phyloP scores from a whole-genome alignment of 2,329 filamentous ascomycete species.

The Beauveria caledonica region DNA sequence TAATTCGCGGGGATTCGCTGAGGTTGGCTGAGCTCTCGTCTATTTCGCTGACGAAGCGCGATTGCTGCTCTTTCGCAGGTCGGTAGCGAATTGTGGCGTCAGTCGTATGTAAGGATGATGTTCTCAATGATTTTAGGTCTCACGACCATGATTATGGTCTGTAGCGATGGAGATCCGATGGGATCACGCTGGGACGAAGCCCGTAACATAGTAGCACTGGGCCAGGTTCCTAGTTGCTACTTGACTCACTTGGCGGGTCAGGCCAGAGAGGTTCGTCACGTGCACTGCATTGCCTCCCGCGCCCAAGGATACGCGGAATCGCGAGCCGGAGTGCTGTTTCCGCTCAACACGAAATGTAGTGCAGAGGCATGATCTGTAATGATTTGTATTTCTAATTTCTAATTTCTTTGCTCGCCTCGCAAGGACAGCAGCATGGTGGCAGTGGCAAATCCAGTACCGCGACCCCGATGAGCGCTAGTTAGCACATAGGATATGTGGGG shows the following conservation, averaged over 20 bases:
- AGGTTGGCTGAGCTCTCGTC: background rate
- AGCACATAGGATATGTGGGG: background rate
- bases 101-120: background rate
- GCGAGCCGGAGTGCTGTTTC: background rate
- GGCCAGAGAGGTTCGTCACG: slow-evolving; percentile 8
- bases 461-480: background rate
- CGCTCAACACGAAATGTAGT: background rate
- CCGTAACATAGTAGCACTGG: slow-evolving; percentile 13
- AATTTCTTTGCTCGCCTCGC: background rate
- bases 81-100: background rate
- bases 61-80: background rate
- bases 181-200: slow-evolving; percentile 23
- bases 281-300: background rate
- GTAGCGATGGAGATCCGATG: slow-evolving; percentile 13
- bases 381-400: too few species aligned
- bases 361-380: background rate
- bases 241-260: slow-evolving; percentile 15
- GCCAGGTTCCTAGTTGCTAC: slow-evolving; percentile 15
- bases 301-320: background rate
- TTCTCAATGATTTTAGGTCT: background rate
- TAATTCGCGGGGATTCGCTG: slow-evolving; percentile 10
- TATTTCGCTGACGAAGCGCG: background rate
- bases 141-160: background rate
- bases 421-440: background rate
- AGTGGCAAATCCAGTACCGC: background rate